Percentiles rank a stretch among this genome's conserved stretches.
These are phyloP conservation scores for Vitis cinerea DNA, from an alignment of 164 flowering plant genomes.

Conservation along the genomic window DNA sequence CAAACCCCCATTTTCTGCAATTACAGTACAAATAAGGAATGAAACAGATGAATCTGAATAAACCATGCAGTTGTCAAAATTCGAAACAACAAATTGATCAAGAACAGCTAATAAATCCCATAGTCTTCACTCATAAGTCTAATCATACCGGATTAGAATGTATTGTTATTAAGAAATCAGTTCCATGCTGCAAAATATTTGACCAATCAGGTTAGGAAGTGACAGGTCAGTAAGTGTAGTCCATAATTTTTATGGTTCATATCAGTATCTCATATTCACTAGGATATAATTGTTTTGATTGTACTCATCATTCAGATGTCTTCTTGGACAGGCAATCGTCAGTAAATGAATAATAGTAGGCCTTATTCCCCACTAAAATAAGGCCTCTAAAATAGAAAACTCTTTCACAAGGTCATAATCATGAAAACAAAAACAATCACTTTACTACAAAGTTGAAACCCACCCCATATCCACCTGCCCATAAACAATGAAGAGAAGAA, in stretches of 20 bases:
- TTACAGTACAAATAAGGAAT: neutral
- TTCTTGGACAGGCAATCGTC: neutral
- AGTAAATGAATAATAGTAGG: neutral
- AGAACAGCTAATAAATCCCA: too few relatives aligned
- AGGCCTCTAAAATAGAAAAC: neutral
- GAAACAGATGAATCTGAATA: neutral
- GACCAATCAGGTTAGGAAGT: neutral
- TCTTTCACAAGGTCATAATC: constrained; percentile 3
- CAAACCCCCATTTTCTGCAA: constrained; percentile 91
- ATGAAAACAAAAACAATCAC: constrained; percentile 12
- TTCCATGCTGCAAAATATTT: neutral
- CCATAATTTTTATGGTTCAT: too few relatives aligned
- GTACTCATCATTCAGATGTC: neutral
- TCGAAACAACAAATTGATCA: too few relatives aligned
- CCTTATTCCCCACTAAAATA: neutral
- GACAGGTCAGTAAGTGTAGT: too few relatives aligned
- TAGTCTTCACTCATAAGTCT: too few relatives aligned
- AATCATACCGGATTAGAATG: too few relatives aligned
- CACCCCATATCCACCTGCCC: constrained; percentile 25
- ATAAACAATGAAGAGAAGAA: constrained; percentile 10
- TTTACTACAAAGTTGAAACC: constrained; percentile 10
- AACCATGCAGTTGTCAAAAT: neutral
- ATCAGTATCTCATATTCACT: neutral
- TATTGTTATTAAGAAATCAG: too few relatives aligned
- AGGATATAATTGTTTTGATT: neutral